A percentile compares a stretch with the other conserved stretches of the same genome.
Conservation (phyloP, 495 filamentous ascomycete species). For the Aspergillus bertholletiae region DNA sequence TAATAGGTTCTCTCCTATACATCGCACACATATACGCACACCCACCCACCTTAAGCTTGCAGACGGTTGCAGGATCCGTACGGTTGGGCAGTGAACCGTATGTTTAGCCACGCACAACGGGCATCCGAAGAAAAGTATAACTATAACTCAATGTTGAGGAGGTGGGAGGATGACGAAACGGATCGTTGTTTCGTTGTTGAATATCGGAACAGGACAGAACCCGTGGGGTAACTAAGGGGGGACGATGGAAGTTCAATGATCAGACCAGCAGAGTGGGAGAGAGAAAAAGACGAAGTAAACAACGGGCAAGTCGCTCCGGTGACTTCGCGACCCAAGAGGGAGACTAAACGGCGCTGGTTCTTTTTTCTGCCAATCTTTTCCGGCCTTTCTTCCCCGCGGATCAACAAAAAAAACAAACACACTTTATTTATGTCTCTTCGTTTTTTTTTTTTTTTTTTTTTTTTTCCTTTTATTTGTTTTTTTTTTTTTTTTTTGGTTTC, state of each 20-base stretch:
- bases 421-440: background rate
- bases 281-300: conserved; percentile 9
- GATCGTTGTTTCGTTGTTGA: no score
- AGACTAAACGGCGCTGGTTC: conserved; percentile 6
- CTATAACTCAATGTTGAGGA: background rate
- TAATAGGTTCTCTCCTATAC: background rate
- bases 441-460: no score
- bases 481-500: no score
- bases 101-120: background rate
- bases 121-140: background rate
- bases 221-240: background rate
- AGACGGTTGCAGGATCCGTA: conserved; percentile 21
- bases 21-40: conserved; percentile 11
- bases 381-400: background rate
- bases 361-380: background rate
- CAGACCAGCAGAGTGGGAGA: background rate
- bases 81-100: background rate
- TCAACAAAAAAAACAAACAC: background rate
- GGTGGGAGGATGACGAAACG: background rate
- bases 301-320: conserved; percentile 17
- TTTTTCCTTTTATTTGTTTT: no score
- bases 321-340: conserved; percentile 15
- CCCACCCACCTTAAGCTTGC: conserved; percentile 18
- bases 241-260: background rate
- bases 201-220: background rate